Base-by-base conservation (phyloP, 2,329 filamentous ascomycete species). In the Aspergillus sp. region DNA sequence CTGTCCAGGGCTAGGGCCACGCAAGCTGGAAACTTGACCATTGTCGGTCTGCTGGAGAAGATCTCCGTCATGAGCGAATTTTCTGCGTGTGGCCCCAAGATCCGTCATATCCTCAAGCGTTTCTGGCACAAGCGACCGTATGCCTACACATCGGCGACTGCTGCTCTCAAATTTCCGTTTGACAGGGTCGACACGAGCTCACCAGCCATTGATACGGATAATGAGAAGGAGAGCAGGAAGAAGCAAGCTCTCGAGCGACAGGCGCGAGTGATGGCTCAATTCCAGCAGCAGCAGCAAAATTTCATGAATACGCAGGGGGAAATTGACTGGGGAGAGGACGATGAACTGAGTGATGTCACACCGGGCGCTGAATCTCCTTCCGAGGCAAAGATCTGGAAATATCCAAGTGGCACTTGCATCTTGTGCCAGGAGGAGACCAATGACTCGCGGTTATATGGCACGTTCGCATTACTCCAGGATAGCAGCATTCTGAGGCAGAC, bases 361-460 rank as follows among this genome's bases (percentile, higher is more conserved):
- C 62, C 66, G 16, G 68, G 71, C 26, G 56, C 60, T 5, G 40
- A 55, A 30, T 62, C 67, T 11, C 66, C 72, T 6, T 66, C 72
- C 8, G 78, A 84, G 46, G 79, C 78, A 52, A 85, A 82, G 45
- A 72, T 75, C 27, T 93, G 88, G 78, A 91, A 86, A 53, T 98
- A 93, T 54, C 91, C 93, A 1, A 75, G 78, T 15, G 91, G 88
- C 11, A 93, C 86, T 15, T 98, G 91, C 57, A 95, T 98, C 34
- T 67, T 96, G 11, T 98, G 91, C 52, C 91, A 96, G 58, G 93
- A 98, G 61, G 86, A 95, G 46, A 91, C 86, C 2, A 86, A 89
- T 47, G 89, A 96, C 43, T 79, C 80, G 8, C 76, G 80, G 25
- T 71, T 96, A 1, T 96, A 93, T 53, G 91, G 91, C 38, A 94